Evolutionary conservation across 345 rosid genomes (phyloP), one percentile per base, ranked within the genome.

Genomic region (Eutrema heterophyllum): DNA sequence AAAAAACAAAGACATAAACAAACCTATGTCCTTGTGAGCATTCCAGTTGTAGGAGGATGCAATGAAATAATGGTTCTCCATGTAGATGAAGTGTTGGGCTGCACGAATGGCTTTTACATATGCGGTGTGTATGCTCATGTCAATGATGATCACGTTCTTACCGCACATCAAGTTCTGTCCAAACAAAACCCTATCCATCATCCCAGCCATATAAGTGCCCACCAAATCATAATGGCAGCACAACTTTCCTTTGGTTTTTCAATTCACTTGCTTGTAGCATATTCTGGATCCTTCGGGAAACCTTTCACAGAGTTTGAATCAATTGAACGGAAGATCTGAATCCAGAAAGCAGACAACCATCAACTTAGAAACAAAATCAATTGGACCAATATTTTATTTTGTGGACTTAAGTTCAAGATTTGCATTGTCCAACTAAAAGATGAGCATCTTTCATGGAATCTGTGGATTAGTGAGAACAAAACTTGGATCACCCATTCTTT

Each of bases 41-140:
- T 79, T 84, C 98, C 98, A 94, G 68, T 84, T 86, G 85, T 75
- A 91, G 13, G 98, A 89, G 57, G 98, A 94, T 21, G 97, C 98
- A 74, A 91, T 84, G 82, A 94, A 94, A 78, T 94, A 94, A 76
- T 94, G 98, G 74, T 94, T 94, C 82, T 94, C 98, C 1, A 94
- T 91, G 76, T 94, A 94, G 71, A 94, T 89, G 74, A 84, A 94
- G 79, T 94, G 96, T 81, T 94, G 98, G 30, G 98, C 98, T 70
- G 95, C 78, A 79, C 98, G 98, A 61, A 94, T 94, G 73, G 97
- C 98, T 78, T 88, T 89, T 67, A 94, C 96, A 70, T 89, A 94
- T 69, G 97, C 96, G 1, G 95, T 86, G 81, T 91, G 98, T 82
- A 94, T 94, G 92, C 98, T 94, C 98, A 94, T 91, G 84, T 94